phyloP scores from a whole-genome alignment of 148 eudicot genomes.

The Cornus florida region DNA sequence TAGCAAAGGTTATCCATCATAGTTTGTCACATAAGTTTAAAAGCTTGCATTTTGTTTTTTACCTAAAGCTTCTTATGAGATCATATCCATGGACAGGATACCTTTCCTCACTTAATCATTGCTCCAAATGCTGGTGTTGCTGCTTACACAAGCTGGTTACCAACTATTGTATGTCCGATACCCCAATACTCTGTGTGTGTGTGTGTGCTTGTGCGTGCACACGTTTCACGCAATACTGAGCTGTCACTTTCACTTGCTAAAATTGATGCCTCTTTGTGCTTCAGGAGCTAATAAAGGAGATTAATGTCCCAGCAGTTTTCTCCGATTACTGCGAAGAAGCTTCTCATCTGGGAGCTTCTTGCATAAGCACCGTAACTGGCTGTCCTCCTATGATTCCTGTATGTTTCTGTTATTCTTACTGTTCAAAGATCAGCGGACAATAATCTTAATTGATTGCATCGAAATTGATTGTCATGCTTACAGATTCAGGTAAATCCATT shows the following conservation, averaged over 20 bases:
- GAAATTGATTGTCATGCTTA: conserved; percentile 5
- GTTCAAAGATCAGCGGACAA: background rate
- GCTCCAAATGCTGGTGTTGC: conserved; percentile 97
- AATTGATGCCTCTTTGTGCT: background rate
- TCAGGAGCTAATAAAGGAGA: conserved; percentile 65
- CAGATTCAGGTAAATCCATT: conserved; percentile 89
- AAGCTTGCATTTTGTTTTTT: background rate
- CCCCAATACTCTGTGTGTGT: background rate
- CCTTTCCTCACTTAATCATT: conserved; percentile 61
- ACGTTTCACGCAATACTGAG: background rate
- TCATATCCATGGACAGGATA: conserved; percentile 42
- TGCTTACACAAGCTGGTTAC: conserved; percentile 84
- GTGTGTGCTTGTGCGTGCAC: background rate
- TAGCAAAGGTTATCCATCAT: conserved; percentile 50
- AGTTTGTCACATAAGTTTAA: background rate
- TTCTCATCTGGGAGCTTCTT: conserved; percentile 66
- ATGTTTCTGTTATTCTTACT: background rate
- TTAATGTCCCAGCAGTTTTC: conserved; percentile 75
- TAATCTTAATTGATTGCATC: background rate
- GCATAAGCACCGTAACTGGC: conserved; percentile 61
- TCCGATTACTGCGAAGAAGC: conserved; percentile 97
- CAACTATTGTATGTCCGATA: conserved; percentile 59
- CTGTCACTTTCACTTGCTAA: background rate
- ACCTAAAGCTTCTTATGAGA: background rate
- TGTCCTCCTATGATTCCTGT: conserved; percentile 60